Evolutionary conservation across 2,329 filamentous ascomycete genomes (phyloP), one percentile per base, ranked within the genome.

Genomic region (Alternaria sp.): DNA sequence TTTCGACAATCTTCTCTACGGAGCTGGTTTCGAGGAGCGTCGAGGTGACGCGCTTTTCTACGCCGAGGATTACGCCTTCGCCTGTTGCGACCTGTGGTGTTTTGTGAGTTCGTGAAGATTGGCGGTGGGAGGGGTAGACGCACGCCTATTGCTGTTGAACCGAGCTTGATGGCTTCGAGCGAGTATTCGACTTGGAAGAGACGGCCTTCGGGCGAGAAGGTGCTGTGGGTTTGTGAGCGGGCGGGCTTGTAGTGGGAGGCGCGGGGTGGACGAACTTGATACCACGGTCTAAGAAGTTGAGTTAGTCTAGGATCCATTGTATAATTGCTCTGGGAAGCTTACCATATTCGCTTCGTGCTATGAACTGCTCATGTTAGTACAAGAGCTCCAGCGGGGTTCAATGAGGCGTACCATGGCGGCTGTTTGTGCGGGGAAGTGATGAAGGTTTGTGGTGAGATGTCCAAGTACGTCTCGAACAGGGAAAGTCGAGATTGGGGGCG

Each of bases 131-230:
- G 30, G 18, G 23, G 33, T 6, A 30, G 46, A 55, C 84, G 65
- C 86, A 90, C 94, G 76, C 96, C 96, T 84, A 99, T 99, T 79
- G 96, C 96, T 74, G 96, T 99, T 77, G 93, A 97, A 74, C 96
- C 96, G 73, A 98, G 92, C 87, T 99, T 99, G 89, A 99, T 99
- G 83, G 96, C 96, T 87, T 99, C 96, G 82, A 99, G 92, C 64
- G 96, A 98, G 89, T 99, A 99, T 91, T 99, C 96, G 86, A 99
- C 96, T 87, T 99, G 96, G 89, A 99, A 99, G 82, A 99, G 92
- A 84, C 96, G 96, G 79, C 96, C 96, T 88, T 99, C 96, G 66
- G 96, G 96, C 76, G 96, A 99, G 89, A 99, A 99, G 88, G 96
- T 99, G 88, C 92, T 96, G 80, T 57, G 53, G 14, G 54, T 57